Evolutionary conservation across 2,329 filamentous ascomycete species (phyloP), one percentile per base, ranked within the genome.

Genomic region (Diplodia scrobiculata): DNA sequence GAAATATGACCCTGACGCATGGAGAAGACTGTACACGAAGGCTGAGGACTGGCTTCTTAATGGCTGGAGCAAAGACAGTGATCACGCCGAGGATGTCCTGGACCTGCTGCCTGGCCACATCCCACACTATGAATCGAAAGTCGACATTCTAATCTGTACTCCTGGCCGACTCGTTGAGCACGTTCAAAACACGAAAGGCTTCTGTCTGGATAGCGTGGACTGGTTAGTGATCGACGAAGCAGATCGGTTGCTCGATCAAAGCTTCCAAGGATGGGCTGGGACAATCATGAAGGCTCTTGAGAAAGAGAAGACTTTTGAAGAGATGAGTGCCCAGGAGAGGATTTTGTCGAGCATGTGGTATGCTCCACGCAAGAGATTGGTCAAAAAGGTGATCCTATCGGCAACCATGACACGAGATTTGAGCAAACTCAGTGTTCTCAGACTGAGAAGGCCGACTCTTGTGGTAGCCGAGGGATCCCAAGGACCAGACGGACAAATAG

Each of bases 151-250:
- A 29, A 90, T 97, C 60, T 95, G 92, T 75, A 98, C 94, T 0
- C 94, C 94, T 0, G 95, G 95, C 67, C 87, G 94, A 69, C 84
- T 98, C 0, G 92, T 98, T 3, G 94, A 98, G 72, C 94, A 98
- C 76, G 84, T 97, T 60, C 89, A 89, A 69, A 88, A 89, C 67
- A 98, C 94, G 0, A 86, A 87, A 2, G 92, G 92, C 0, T 97
- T 98, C 75, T 86, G 84, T 0, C 82, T 98, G 25, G 86, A 90
- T 66, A 84, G 90, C 73, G 82, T 97, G 4, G 86, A 91, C 68
- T 98, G 93, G 92, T 82, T 98, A 0, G 86, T 97, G 2, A 90
- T 97, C 53, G 94, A 98, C 72, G 94, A 98, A 78, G 95, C 94
- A 11, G 94, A 98, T 77, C 92, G 95, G 74, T 81, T 98, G 13